These are phyloP conservation scores for Paramecium pentaurelia DNA, from an alignment of 73 alveolate genomes.

Conservation along the genomic window DNA sequence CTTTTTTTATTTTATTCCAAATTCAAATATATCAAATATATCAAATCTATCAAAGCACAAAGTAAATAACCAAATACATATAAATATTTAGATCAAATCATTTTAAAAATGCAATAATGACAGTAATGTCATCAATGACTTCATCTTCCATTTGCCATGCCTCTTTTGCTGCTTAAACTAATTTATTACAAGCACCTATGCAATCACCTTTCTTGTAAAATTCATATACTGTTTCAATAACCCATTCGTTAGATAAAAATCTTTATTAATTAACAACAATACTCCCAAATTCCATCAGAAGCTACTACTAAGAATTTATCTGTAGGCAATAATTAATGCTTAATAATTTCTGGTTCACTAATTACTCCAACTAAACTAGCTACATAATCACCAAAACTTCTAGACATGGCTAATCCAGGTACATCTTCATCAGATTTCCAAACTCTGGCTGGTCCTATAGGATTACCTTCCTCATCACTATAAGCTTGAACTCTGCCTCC, in stretches of 20 bases:
- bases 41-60: not conserved
- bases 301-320: slow-evolving; percentile 78
- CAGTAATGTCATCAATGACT: slow-evolving; percentile 93
- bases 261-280: not conserved
- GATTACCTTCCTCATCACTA: slow-evolving; percentile 83
- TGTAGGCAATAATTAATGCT: slow-evolving; percentile 62
- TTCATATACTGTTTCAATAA: slow-evolving; percentile 74
- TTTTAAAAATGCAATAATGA: slow-evolving; percentile 71
- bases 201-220: slow-evolving; percentile 76
- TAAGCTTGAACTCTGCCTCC: slow-evolving; percentile 82
- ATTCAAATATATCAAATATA: not conserved
- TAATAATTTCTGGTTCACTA: slow-evolving; percentile 73
- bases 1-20: not conserved
- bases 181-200: slow-evolving; percentile 86
- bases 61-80: not conserved
- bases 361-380: slow-evolving; percentile 80
- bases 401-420: slow-evolving; percentile 85
- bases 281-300: slow-evolving; percentile 90
- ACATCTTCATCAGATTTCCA: slow-evolving; percentile 80
- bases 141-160: slow-evolving; percentile 88
- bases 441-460: slow-evolving; percentile 83
- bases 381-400: slow-evolving; percentile 84
- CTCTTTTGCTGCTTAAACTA: slow-evolving; percentile 73
- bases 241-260: slow-evolving; percentile 83
- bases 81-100: not conserved